Conservation (phyloP, 192 early-diverging fungal genomes). For the Entomortierella beljakovae region DNA sequence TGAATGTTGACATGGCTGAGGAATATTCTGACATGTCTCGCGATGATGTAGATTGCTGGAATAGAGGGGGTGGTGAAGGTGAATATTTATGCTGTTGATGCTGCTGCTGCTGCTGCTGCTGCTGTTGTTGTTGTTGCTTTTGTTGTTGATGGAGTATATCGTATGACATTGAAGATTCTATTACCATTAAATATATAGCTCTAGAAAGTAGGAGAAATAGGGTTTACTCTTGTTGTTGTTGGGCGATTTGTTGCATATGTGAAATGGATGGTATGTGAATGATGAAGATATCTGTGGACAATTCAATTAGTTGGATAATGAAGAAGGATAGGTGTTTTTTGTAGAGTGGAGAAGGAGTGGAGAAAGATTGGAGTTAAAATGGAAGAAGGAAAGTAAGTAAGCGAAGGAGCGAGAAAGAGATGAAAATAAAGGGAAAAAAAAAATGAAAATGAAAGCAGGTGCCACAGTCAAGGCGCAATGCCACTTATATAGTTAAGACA, state of each 20-base stretch:
- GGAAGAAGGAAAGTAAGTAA: background rate
- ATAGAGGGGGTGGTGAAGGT: background rate
- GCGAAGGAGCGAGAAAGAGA: background rate
- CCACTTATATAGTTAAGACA: constrained; percentile 3
- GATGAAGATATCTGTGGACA: too few species aligned
- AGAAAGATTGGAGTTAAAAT: background rate
- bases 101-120: constrained; percentile 7
- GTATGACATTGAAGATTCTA: background rate
- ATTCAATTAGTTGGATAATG: too few species aligned
- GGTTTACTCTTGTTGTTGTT: too few species aligned
- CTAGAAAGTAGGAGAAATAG: background rate
- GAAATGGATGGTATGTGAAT: too few species aligned
- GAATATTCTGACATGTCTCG: background rate
- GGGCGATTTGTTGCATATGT: too few species aligned
- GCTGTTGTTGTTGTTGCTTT: background rate
- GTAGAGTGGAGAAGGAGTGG: background rate
- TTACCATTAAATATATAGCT: background rate
- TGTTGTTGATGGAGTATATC: background rate
- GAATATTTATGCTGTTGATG: background rate
- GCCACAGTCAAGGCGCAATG: background rate
- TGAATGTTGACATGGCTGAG: background rate
- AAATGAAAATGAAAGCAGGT: background rate
- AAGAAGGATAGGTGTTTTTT: background rate
- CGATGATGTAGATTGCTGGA: background rate
- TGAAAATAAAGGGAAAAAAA: background rate